A percentile compares a stretch with the other conserved stretches of the same genome.
Evolutionary conservation across 2,329 filamentous ascomycete genomes (phyloP).

Genomic region (Colletotrichum tabaci): DNA sequence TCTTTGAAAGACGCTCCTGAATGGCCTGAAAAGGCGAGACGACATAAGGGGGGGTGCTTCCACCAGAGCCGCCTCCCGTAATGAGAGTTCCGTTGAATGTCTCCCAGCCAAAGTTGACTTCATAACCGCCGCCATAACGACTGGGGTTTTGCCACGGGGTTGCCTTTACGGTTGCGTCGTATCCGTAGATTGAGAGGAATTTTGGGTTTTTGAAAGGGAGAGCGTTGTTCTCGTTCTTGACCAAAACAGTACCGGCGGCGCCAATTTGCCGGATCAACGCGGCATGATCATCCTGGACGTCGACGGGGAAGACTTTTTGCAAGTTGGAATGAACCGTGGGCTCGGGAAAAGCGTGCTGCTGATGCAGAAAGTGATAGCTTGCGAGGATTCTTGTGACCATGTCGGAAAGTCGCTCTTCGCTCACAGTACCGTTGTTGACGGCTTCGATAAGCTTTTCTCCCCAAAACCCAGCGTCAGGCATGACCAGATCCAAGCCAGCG

Average conservation of each 20-base stretch:
- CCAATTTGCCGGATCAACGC: conserved; percentile 46
- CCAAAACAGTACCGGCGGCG: conserved; percentile 77
- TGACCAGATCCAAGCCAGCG: conserved; percentile 80
- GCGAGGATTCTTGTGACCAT: conserved; percentile 73
- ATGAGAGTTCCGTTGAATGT: conserved; percentile 63
- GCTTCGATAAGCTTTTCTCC: conserved; percentile 69
- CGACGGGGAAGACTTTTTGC: conserved; percentile 57
- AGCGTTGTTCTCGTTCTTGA: conserved; percentile 78
- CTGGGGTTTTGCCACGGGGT: conserved; percentile 31
- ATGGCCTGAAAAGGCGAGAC: conserved; percentile 67
- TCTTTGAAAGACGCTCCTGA: conserved; percentile 64
- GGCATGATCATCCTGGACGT: conserved; percentile 45
- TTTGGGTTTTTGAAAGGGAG: conserved; percentile 72
- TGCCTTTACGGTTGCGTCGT: conserved; percentile 70
- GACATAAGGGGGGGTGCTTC: conserved; percentile 44
- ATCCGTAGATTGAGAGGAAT: conserved; percentile 72
- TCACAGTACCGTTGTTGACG: conserved; percentile 72
- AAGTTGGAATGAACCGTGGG: conserved; percentile 74
- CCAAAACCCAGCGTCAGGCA: conserved; percentile 68
- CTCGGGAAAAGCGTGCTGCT: conserved; percentile 59
- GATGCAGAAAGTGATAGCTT: conserved; percentile 71
- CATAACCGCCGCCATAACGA: conserved; percentile 61
- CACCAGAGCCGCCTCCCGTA: conserved; percentile 50
- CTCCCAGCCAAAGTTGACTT: conserved; percentile 47
- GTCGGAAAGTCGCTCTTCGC: conserved; percentile 69